Base-by-base conservation (phyloP, 495 filamentous ascomycete species). In the Neohortaea acidophila region DNA sequence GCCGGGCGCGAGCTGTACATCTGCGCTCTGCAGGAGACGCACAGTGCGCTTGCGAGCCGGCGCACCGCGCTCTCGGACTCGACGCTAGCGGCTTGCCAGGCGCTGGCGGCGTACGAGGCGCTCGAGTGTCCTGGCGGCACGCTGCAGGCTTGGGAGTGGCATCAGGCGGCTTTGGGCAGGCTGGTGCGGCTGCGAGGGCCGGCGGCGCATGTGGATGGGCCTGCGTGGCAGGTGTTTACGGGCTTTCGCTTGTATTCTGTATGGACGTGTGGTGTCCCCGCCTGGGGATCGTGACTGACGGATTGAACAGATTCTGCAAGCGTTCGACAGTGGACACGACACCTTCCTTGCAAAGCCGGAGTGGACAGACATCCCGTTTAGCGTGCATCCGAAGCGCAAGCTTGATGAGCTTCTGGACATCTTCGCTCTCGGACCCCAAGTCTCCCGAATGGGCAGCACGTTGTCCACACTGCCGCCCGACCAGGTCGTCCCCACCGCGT, bases 1-100 rank as follows among this genome's bases (percentile, higher is more conserved):
- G n/a, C n/a, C n/a, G n/a, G n/a, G n/a, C n/a, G n/a, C n/a, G n/a
- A 32, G 29, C 29, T 32, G 10, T 32, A 32, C 29, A 32, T 32
- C 18, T 15, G 29, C 14, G 29, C 8, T 17, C 29, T 32, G 8
- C 7, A 6, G 6, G 29, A 32, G 29, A 32, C 29, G 6, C 29
- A 32, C 10, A 15, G 6, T 6, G 29, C 29, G 6, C 29, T 32
- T 8, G 6, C 6, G 8, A 15, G 14, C 14, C 14, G 7, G 7
- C 8, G 18, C 10, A 32, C 14, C 6, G 29, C 14, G 7, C 29
- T 8, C 6, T 9, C 14, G 6, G 29, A 32, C 18, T 8, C 29
- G 7, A 32, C 29, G 14, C 29, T 32, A 12, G 29, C 14, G 10
- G 29, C 29, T 17, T 32, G 29, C 18, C 10, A 32, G 7, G 29